Evolutionary conservation across 768 basidiomycete species (phyloP).

Genomic region (Tricholoma bakamatsutake): DNA sequence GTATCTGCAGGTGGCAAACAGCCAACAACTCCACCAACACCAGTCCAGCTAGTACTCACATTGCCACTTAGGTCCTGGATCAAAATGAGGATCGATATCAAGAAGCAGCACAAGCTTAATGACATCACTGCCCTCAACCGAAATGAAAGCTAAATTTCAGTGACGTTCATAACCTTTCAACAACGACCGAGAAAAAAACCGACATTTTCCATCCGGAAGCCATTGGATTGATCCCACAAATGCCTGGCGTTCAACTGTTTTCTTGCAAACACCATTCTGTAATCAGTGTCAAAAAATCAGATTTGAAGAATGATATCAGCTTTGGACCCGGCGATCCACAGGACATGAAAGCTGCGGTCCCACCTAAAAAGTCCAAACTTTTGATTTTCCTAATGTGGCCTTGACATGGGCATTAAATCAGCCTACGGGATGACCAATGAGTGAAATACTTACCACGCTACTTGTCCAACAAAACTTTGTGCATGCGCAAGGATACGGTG

Average conservation of each 20-base stretch:
- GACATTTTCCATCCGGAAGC: constrained; percentile 61
- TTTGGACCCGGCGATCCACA: constrained; percentile 1
- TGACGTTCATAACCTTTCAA: background rate
- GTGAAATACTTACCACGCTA: constrained; percentile 50
- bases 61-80: constrained; percentile 54
- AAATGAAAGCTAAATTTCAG: constrained; percentile 51
- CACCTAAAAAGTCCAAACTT: constrained; percentile 67
- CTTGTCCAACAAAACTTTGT: constrained; percentile 70
- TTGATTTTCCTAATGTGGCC: constrained; percentile 68
- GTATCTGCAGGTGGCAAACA: constrained; percentile 29
- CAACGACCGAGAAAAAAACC: background rate
- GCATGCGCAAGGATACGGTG: constrained; percentile 64
- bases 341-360: constrained; percentile 7
- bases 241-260: constrained; percentile 53
- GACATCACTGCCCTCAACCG: constrained; percentile 60
- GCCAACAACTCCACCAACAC: background rate
- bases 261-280: constrained; percentile 64
- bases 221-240: constrained; percentile 61
- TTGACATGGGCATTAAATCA: constrained; percentile 14
- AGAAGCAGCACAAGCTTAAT: constrained; percentile 42
- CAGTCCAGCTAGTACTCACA: constrained; percentile 23
- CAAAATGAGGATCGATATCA: background rate
- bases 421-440: background rate
- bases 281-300: background rate
- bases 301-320: background rate